Conservation (phyloP, 2,329 filamentous ascomycete genomes). For the Lachnellula hyalina region DNA sequence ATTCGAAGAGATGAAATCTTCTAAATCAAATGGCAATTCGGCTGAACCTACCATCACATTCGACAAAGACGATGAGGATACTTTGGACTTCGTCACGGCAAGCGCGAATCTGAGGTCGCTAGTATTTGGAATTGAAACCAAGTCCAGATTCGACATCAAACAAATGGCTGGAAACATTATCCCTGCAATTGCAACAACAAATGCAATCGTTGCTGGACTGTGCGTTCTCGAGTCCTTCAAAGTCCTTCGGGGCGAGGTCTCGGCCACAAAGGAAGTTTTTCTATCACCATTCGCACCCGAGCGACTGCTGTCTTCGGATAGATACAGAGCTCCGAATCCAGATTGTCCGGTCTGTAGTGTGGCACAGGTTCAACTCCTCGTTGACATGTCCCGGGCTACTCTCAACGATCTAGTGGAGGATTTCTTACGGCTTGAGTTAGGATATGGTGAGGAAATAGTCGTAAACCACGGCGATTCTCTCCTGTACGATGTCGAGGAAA, state of each 20-base stretch:
- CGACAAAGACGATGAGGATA: conserved; percentile 95
- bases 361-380: conserved; percentile 59
- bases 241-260: conserved; percentile 68
- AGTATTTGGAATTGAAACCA: conserved; percentile 82
- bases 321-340: conserved; percentile 62
- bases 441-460: conserved; percentile 76
- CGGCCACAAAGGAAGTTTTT: conserved; percentile 75
- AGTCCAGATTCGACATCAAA: conserved; percentile 94
- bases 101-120: conserved; percentile 84
- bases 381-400: conserved; percentile 68
- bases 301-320: conserved; percentile 54
- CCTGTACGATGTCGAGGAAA: conserved; percentile 87
- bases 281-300: conserved; percentile 62
- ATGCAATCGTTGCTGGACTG: conserved; percentile 89
- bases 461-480: conserved; percentile 68
- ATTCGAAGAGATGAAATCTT: conserved; percentile 57
- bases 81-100: conserved; percentile 87
- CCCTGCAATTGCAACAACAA: conserved; percentile 94
- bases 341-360: conserved; percentile 80
- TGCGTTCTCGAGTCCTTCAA: conserved; percentile 93
- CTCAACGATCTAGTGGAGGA: conserved; percentile 73
- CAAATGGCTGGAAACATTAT: conserved; percentile 99
- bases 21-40: conserved; percentile 38
- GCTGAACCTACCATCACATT: conserved; percentile 70
- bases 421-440: conserved; percentile 63